These are phyloP conservation scores for Didymella pinodella DNA, from an alignment of 2,329 filamentous ascomycete species.

Conservation along the genomic window DNA sequence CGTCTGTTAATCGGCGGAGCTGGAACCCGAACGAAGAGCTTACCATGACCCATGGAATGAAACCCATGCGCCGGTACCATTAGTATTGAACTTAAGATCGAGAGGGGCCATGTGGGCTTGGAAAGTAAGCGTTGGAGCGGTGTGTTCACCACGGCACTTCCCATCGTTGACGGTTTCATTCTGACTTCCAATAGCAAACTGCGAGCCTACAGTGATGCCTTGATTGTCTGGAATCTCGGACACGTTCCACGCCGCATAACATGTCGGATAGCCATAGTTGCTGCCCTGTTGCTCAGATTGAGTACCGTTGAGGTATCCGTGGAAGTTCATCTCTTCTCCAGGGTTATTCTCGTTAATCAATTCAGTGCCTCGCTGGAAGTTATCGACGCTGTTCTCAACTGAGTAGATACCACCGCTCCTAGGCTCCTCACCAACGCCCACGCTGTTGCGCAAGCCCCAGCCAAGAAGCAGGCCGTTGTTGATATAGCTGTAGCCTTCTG, in stretches of 20 bases:
- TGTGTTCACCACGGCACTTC: constrained; percentile 52
- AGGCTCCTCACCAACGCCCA: constrained; percentile 72
- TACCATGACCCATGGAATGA: constrained; percentile 77
- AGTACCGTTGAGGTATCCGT: constrained; percentile 67
- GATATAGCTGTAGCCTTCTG: constrained; percentile 56
- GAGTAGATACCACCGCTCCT: constrained; percentile 59
- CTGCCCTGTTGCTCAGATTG: constrained; percentile 51
- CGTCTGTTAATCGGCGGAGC: constrained; percentile 6
- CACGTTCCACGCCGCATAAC: constrained; percentile 71
- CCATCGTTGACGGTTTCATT: constrained; percentile 58
- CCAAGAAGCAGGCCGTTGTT: constrained; percentile 62
- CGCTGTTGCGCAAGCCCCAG: constrained; percentile 77
- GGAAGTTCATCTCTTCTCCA: constrained; percentile 76
- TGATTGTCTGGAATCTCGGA: constrained; percentile 57
- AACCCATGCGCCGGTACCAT: constrained; percentile 67
- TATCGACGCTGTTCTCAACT: constrained; percentile 76
- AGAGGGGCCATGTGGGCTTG: constrained; percentile 74
- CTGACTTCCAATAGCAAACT: constrained; percentile 59
- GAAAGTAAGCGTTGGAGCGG: constrained; percentile 65
- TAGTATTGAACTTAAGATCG: constrained; percentile 72
- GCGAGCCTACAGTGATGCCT: constrained; percentile 55
- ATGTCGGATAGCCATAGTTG: constrained; percentile 76
- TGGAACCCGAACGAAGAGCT: background rate
- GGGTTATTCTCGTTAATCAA: constrained; percentile 75
- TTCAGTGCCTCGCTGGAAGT: constrained; percentile 64